Percentiles rank a stretch among this genome's conserved stretches.
Evolutionary conservation across 2,329 filamentous ascomycete species (phyloP).

Genomic region (Catunica adiposa): DNA sequence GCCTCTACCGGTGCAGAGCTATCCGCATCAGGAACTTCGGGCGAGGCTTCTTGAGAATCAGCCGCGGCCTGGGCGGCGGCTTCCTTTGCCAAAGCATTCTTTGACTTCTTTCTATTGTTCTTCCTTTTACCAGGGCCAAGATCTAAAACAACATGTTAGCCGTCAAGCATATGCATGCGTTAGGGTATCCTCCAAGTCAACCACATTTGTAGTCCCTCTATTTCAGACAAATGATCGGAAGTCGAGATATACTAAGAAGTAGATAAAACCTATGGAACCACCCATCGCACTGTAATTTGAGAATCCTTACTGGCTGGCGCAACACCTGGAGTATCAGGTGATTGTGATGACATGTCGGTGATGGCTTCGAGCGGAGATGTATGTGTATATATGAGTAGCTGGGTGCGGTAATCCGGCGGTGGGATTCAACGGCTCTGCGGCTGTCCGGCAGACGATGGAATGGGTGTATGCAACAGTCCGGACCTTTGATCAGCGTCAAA

Average conservation of each 20-base stretch:
- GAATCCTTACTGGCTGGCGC: constrained; percentile 7
- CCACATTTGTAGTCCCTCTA: too few relatives aligned
- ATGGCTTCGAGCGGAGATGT: not conserved
- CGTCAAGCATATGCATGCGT: not conserved
- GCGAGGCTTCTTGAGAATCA: not conserved
- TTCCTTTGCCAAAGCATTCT: constrained; percentile 31
- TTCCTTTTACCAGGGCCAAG: constrained; percentile 34
- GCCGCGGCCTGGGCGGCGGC: constrained; percentile 2
- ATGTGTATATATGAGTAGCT: not conserved
- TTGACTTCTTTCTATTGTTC: constrained; percentile 44
- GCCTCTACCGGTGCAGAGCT: not conserved
- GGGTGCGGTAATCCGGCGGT: not conserved
- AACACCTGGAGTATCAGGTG: constrained; percentile 8
- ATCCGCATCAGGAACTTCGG: not conserved
- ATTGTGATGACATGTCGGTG: constrained; percentile 7
- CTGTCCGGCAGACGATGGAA: not conserved
- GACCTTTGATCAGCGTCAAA: too few relatives aligned
- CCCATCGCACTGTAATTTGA: not conserved
- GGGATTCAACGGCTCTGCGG: not conserved
- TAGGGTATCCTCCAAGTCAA: too few relatives aligned
- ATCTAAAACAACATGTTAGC: constrained; percentile 4
- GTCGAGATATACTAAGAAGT: too few relatives aligned
- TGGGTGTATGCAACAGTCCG: too few relatives aligned
- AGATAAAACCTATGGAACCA: too few relatives aligned
- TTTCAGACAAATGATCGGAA: too few relatives aligned